phyloP scores from a whole-genome alignment of 306 rosid genomes.

The Albizia julibrissin region DNA sequence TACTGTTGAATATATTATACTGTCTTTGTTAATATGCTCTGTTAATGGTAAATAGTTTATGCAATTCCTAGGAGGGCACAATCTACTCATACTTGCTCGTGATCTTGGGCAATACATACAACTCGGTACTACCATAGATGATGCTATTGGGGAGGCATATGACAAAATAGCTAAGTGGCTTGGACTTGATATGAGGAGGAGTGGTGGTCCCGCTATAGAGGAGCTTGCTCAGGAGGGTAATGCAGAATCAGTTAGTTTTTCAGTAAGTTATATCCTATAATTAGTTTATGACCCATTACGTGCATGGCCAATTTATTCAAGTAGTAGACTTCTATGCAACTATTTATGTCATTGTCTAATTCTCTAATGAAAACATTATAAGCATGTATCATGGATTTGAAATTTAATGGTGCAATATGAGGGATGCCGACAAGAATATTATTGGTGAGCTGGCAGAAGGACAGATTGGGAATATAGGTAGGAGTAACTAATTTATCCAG shows the following conservation, averaged over 20 bases:
- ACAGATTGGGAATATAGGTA: neutral
- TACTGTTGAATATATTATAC: slow-evolving; percentile 11
- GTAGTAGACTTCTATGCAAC: neutral
- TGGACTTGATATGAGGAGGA: slow-evolving; percentile 92
- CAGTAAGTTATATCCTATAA: slow-evolving; percentile 56
- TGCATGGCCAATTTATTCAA: slow-evolving; percentile 3
- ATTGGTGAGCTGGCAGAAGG: neutral
- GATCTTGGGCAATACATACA: slow-evolving; percentile 89
- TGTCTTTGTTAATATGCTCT: slow-evolving; percentile 1
- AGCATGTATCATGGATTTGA: neutral
- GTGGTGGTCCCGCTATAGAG: slow-evolving; percentile 98
- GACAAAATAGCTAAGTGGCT: slow-evolving; percentile 99
- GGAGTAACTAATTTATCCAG: neutral
- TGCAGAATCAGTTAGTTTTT: slow-evolving; percentile 70
- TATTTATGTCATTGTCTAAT: neutral
- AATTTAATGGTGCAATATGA: neutral
- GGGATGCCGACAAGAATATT: neutral
- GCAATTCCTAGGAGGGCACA: slow-evolving; percentile 74
- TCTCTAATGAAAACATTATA: neutral
- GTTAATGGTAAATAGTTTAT: slow-evolving; percentile 23
- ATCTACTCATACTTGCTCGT: slow-evolving; percentile 79
- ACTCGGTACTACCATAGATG: slow-evolving; percentile 96
- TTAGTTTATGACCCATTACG: neutral
- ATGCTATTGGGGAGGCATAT: slow-evolving; percentile 97
- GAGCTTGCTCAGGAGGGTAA: slow-evolving; percentile 89